A percentile compares a stretch with the other conserved stretches of the same genome.
phyloP scores from a whole-genome alignment of 2,329 filamentous ascomycete species.

The Pyrenochaeta sp. region DNA sequence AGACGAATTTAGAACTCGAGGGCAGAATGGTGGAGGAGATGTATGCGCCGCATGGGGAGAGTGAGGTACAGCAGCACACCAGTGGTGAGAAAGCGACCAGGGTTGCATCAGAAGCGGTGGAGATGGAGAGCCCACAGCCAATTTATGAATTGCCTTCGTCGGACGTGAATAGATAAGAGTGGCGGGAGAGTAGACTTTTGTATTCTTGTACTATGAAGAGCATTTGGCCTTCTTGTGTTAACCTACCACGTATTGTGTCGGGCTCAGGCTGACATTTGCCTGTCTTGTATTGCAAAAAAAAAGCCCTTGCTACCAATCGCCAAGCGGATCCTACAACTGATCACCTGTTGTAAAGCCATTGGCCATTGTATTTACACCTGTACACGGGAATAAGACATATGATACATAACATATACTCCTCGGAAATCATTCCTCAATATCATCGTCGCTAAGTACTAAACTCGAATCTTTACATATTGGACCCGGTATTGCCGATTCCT shows the following conservation, averaged over 20 bases:
- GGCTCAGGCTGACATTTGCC: too few relatives aligned
- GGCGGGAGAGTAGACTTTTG: neutral
- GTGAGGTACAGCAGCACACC: neutral
- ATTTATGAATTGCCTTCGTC: neutral
- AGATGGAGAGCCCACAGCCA: neutral
- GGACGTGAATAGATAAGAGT: neutral
- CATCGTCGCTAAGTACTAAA: slow-evolving; percentile 57
- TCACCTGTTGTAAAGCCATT: neutral
- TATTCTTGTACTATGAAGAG: neutral
- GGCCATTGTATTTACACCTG: neutral
- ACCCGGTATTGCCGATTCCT: slow-evolving; percentile 32
- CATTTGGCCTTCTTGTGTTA: neutral
- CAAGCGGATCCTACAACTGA: neutral
- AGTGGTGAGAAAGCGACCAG: neutral
- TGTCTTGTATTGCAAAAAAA: too few relatives aligned
- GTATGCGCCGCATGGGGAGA: slow-evolving; percentile 2
- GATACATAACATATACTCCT: neutral
- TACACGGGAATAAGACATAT: neutral
- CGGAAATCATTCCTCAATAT: slow-evolving; percentile 53
- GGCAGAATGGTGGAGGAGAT: slow-evolving; percentile 2
- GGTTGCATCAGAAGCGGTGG: neutral
- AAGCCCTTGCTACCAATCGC: neutral
- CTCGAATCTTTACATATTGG: slow-evolving; percentile 37
- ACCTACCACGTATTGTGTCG: neutral
- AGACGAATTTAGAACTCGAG: slow-evolving; percentile 5